A percentile compares a stretch with the other conserved stretches of the same genome.
Evolutionary conservation across 2,329 filamentous ascomycete genomes (phyloP).

Genomic region (Alternaria hordeiaustralica): DNA sequence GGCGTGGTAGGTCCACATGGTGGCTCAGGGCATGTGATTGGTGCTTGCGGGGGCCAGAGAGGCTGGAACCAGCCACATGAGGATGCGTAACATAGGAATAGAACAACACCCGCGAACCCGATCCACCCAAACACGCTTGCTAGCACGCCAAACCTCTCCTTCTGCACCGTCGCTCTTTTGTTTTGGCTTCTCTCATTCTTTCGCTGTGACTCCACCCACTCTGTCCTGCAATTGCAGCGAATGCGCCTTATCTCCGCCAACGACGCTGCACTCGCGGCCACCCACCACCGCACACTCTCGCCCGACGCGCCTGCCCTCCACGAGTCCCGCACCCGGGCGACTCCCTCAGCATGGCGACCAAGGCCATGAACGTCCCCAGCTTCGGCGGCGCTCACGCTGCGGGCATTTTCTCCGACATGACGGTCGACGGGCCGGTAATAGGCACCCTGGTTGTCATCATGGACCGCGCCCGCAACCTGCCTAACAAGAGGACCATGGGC

Average conservation of each 20-base stretch:
- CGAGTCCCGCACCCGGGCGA: background rate
- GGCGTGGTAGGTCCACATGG: conserved; percentile 6
- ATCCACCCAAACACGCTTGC: conserved; percentile 8
- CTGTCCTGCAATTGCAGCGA: conserved; percentile 26
- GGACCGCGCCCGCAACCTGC: conserved; percentile 94
- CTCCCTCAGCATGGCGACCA: conserved; percentile 44
- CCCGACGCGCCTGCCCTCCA: conserved; percentile 8
- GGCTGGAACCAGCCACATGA: conserved; percentile 33
- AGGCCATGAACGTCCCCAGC: conserved; percentile 34
- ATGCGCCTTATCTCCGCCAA: conserved; percentile 22
- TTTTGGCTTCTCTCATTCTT: conserved; percentile 6
- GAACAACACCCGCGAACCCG: conserved; percentile 8
- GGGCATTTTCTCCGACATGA: conserved; percentile 94
- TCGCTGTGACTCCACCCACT: background rate
- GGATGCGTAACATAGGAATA: conserved; percentile 18
- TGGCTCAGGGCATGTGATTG: conserved; percentile 6
- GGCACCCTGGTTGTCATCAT: conserved; percentile 91
- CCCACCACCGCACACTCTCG: background rate
- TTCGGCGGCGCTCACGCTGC: conserved; percentile 76
- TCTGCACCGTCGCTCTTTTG: conserved; percentile 27
- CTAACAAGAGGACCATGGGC: conserved; percentile 95
- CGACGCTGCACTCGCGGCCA: conserved; percentile 25
- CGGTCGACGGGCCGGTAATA: conserved; percentile 88
- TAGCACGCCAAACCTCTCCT: conserved; percentile 10
- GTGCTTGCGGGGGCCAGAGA: conserved; percentile 10